Base-by-base conservation (phyloP, 2,329 filamentous ascomycete genomes). In the Didymosphaeria variabile region DNA sequence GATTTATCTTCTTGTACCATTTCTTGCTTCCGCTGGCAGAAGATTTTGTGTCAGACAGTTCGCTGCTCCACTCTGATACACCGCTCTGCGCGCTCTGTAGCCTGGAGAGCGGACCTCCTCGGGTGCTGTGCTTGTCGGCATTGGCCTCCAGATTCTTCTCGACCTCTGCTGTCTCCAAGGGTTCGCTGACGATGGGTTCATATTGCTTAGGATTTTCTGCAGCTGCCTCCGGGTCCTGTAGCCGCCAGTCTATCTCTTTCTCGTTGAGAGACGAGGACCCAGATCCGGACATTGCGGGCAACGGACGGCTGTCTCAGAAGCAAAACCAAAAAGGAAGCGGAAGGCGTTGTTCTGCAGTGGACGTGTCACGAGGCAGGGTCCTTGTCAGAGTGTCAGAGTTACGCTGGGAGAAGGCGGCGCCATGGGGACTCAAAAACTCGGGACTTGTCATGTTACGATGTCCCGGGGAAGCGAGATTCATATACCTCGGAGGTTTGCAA, bases 1-100 rank as follows among this genome's bases (percentile, higher is more conserved):
- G 80, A 60, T 84, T 84, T 13, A 81, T 59, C 45, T 67, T 86
- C 71, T 86, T 86, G 74, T 88, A 85, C 88, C 90, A 92, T 73
- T 86, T 84, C 72, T 84, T 79, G 55, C 76, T 70, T 47, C 50
- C 64, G 49, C 60, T 63, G 54, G 67, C 58, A 3, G 70, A 68
- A 57, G 64, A 72, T 52, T 68, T 75, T 8, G 69, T 65, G 26
- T 71, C 69, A 5, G 72, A 70, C 32, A 72, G 66, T 51, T 68
- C 67, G 29, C 75, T 74, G 63, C 70, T 75, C 23, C 66, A 61
- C 32, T 76, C 74, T 15, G 73, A 72, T 52, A 68, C 62, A 42
- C 66, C 67, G 51, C 75, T 68, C 47, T 67, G 67, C 46, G 64
- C 50, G 72, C 71, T 74, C 49, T 74, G 69, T 19, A 72, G 57